These are phyloP conservation scores for Lactifluus volemus DNA, from an alignment of 768 basidiomycete species.

Conservation along the genomic window DNA sequence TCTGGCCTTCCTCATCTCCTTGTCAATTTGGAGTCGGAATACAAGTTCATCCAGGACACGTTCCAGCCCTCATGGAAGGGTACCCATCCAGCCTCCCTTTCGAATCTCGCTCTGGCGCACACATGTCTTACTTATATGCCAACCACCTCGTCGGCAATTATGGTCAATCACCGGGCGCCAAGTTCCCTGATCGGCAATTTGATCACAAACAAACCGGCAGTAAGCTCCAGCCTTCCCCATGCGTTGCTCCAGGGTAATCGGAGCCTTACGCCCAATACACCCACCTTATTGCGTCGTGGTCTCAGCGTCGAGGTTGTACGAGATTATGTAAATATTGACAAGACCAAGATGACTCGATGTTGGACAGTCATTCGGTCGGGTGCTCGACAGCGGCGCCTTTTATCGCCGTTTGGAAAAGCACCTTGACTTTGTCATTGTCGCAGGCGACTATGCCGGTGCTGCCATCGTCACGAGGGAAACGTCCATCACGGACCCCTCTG, in stretches of 20 bases:
- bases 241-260: slow-evolving; percentile 83
- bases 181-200: slow-evolving; percentile 94
- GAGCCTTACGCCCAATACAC: slow-evolving; percentile 81
- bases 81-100: slow-evolving; percentile 75
- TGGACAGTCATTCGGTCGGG: slow-evolving; percentile 83
- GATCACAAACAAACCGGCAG: slow-evolving; percentile 95
- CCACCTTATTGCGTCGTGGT: slow-evolving; percentile 86
- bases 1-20: slow-evolving; percentile 91
- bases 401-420: slow-evolving; percentile 66
- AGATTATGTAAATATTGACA: slow-evolving; percentile 60
- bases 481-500: slow-evolving; percentile 34
- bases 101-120: slow-evolving; percentile 77
- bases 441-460: slow-evolving; percentile 92
- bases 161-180: slow-evolving; percentile 96
- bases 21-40: slow-evolving; percentile 89
- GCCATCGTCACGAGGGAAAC: slow-evolving; percentile 77
- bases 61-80: slow-evolving; percentile 70
- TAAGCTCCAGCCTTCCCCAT: slow-evolving; percentile 92
- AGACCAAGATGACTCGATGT: slow-evolving; percentile 62
- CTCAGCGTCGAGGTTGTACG: slow-evolving; percentile 80
- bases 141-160: slow-evolving; percentile 82
- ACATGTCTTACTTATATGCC: slow-evolving; percentile 92
- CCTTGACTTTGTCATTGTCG: slow-evolving; percentile 88
- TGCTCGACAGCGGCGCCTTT: slow-evolving; percentile 63
- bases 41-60: slow-evolving; percentile 73